phyloP scores from a whole-genome alignment of 1,139 yeast species.

The Yamadazyma taylorii region DNA sequence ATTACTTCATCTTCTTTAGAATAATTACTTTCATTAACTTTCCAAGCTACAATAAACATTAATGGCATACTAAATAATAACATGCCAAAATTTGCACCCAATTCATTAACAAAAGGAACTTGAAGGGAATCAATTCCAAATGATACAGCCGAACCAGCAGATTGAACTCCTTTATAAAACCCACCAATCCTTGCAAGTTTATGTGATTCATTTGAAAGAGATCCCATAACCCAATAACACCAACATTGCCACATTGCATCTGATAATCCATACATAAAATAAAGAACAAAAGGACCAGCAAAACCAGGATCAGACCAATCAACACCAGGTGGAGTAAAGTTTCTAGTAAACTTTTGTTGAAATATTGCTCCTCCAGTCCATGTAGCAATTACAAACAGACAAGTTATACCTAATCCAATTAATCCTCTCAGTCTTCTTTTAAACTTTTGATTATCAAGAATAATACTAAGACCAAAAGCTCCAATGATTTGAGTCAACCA shows the following conservation, averaged over 20 bases:
- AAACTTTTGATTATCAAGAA: constrained; percentile 36
- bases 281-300: constrained; percentile 59
- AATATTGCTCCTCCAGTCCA: constrained; percentile 61
- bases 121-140: constrained; percentile 55
- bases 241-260: constrained; percentile 59
- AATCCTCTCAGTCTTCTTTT: constrained; percentile 46
- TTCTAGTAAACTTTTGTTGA: constrained; percentile 30
- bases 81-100: constrained; percentile 13
- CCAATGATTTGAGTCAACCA: constrained; percentile 62
- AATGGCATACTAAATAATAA: constrained; percentile 14
- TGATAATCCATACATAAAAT: constrained; percentile 55
- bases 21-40: constrained; percentile 9
- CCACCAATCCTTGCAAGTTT: constrained; percentile 58
- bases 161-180: constrained; percentile 60
- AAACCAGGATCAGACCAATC: constrained; percentile 47
- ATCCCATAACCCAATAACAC: constrained; percentile 58
- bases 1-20: constrained; percentile 10
- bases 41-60: constrained; percentile 11
- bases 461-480: constrained; percentile 48
- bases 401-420: constrained; percentile 44
- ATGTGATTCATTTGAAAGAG: constrained; percentile 55
- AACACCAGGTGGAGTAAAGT: constrained; percentile 17
- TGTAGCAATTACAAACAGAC: constrained; percentile 43
- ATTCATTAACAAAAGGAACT: constrained; percentile 32
- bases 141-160: constrained; percentile 62